Percentiles rank a stretch among this genome's conserved stretches.
phyloP scores from a whole-genome alignment of 2,329 filamentous ascomycete species.

The Fusarium cicatricum region DNA sequence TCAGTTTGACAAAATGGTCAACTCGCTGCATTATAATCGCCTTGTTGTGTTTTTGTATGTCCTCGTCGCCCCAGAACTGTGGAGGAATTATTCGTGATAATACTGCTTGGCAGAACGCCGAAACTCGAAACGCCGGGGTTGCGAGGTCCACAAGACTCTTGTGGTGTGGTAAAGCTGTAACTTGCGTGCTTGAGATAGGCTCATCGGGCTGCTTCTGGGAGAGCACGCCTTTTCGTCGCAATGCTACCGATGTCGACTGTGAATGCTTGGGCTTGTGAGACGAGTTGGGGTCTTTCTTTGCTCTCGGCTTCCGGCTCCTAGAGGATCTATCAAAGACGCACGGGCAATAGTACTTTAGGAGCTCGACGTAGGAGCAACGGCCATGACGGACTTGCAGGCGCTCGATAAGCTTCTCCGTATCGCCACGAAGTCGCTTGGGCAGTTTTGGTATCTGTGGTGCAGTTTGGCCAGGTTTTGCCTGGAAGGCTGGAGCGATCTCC shows the following conservation, averaged over 20 bases:
- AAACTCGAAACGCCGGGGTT: conserved; percentile 73
- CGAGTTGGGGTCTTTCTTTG: conserved; percentile 5
- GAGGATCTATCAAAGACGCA: conserved; percentile 39
- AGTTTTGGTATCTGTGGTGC: conserved; percentile 46
- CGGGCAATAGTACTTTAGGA: conserved; percentile 86
- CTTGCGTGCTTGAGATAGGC: conserved; percentile 7
- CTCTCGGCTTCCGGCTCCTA: conserved; percentile 5
- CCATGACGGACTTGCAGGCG: conserved; percentile 75
- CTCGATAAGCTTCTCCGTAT: conserved; percentile 64
- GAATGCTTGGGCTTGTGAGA: conserved; percentile 6
- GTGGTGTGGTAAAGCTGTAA: conserved; percentile 14
- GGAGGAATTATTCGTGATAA: conserved; percentile 76
- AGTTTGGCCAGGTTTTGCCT: conserved; percentile 18
- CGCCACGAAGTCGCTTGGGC: conserved; percentile 75
- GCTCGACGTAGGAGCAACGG: conserved; percentile 79
- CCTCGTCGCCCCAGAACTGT: conserved; percentile 74
- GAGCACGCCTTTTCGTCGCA: conserved; percentile 21
- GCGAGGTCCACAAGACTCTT: conserved; percentile 70
- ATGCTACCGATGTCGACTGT: background rate
- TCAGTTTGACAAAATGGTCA: conserved; percentile 78
- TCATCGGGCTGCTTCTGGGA: conserved; percentile 17
- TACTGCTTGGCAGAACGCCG: conserved; percentile 85
- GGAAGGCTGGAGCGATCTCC: conserved; percentile 66
- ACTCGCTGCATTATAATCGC: conserved; percentile 69
- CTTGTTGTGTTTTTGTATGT: conserved; percentile 66